Evolutionary conservation across 805 yeast species (phyloP).

Genomic region (Lipomyces yamadae): DNA sequence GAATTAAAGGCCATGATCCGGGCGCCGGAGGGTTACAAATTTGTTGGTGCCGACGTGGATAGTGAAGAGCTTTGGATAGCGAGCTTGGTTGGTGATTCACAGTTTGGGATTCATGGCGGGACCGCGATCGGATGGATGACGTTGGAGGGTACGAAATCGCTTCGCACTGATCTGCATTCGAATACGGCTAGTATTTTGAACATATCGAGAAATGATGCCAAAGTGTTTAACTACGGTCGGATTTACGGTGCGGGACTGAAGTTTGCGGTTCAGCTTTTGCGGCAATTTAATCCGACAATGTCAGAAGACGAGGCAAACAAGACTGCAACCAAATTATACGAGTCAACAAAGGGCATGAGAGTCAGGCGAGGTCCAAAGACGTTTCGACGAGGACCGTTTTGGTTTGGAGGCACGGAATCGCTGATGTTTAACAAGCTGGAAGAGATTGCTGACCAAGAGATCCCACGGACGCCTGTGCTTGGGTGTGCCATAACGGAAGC

Average conservation of each 20-base stretch:
- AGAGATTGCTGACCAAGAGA: conserved; percentile 76
- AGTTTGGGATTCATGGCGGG: conserved; percentile 88
- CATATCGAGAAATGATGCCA: conserved; percentile 88
- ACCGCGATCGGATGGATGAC: conserved; percentile 99
- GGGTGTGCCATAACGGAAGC: conserved; percentile 95
- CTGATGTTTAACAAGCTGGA: conserved; percentile 89
- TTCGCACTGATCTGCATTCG: conserved; percentile 93
- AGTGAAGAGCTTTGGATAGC: conserved; percentile 99
- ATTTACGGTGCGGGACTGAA: conserved; percentile 97
- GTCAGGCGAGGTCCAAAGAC: conserved; percentile 44
- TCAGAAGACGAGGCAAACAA: conserved; percentile 67
- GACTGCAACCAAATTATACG: conserved; percentile 71
- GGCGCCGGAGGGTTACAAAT: conserved; percentile 87
- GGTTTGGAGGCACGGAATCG: conserved; percentile 90
- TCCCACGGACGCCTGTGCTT: conserved; percentile 86
- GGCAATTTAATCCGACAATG: conserved; percentile 77
- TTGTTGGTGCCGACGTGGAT: conserved; percentile 99
- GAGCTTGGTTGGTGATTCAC: conserved; percentile 88
- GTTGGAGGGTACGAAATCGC: conserved; percentile 87
- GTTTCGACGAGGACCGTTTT: conserved; percentile 44
- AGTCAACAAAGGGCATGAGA: conserved; percentile 78
- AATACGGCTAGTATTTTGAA: conserved; percentile 90
- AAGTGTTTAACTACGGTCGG: conserved; percentile 93
- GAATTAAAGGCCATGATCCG: conserved; percentile 84
- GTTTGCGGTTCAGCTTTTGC: conserved; percentile 82